phyloP scores from a whole-genome alignment of 352 stramenopile genomes.

The Phytopythium sindhum region DNA sequence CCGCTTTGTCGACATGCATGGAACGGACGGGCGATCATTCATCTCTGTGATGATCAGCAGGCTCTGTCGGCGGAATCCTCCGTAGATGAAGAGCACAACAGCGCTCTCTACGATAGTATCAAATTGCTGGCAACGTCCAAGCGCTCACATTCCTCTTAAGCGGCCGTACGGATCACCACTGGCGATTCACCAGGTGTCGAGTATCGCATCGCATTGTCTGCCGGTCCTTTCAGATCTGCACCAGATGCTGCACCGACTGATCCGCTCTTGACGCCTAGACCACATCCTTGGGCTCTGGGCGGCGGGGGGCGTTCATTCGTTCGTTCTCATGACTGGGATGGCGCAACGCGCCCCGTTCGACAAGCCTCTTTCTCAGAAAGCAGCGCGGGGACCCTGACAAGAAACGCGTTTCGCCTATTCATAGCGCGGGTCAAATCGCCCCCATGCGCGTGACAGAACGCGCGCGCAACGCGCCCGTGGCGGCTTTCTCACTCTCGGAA shows the following conservation, averaged over 20 bases:
- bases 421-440: slow-evolving; percentile 2
- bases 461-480: background rate
- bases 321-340: background rate
- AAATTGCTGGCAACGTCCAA: no score
- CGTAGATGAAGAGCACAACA: background rate
- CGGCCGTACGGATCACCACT: background rate
- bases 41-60: background rate
- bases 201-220: background rate
- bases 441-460: background rate
- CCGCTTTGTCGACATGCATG: background rate
- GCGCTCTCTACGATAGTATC: no score
- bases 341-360: background rate
- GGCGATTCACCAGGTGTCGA: background rate
- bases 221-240: background rate
- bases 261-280: background rate
- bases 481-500: background rate
- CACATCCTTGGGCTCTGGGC: background rate
- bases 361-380: slow-evolving; percentile 3
- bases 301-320: background rate
- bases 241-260: background rate
- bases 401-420: slow-evolving; percentile 4
- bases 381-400: background rate
- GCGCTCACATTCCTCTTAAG: background rate
- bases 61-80: background rate
- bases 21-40: background rate